Evolutionary conservation across 2,329 filamentous ascomycete species (phyloP), one percentile per base, ranked within the genome.

Genomic region (Xylariaceae sp.): DNA sequence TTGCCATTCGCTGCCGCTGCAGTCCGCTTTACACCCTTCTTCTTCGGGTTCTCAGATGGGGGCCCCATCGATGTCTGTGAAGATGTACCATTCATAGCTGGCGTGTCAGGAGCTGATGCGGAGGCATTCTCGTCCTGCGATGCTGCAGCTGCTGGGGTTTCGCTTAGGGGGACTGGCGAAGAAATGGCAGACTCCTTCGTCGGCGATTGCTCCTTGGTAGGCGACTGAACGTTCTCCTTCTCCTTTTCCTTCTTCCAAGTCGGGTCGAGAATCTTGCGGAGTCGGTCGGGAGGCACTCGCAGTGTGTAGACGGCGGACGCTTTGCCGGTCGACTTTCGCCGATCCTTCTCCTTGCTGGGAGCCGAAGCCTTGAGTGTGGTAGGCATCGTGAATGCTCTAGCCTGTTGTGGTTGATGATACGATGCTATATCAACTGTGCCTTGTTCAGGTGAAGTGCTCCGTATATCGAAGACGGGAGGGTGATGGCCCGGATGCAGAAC

Each of bases 21-120:
- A 18, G 84, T 82, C 65, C 88, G 83, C 73, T 91, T 88, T 39
- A 83, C 78, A 39, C 87, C 87, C 75, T 92, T 92, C 78, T 90
- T 91, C 79, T 90, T 92, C 10, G 80, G 77, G 5, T 80, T 85
- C 57, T 85, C 82, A 51, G 74, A 73, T 41, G 84, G 85, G 52
- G 85, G 85, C 4, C 80, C 82, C 84, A 87, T 87, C 62, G 73
- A 73, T 4, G 78, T 74, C 23, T 82, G 78, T 23, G 75, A 80
- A 5, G 84, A 82, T 10, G 84, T 86, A 65, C 79, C 81, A 51
- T 76, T 80, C 47, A 80, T 74, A 18, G 77, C 80, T 11, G 84
- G 84, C 13, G 85, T 88, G 48, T 81, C 80, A 17, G 82, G 79
- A 64, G 79, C 83, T 23, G 85, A 86, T 67, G 85, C 82, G 63